Percentiles rank a stretch among this genome's conserved stretches.
These are phyloP conservation scores for Aurifilum marmelostoma DNA, from an alignment of 2,329 filamentous ascomycete genomes.

Conservation along the genomic window DNA sequence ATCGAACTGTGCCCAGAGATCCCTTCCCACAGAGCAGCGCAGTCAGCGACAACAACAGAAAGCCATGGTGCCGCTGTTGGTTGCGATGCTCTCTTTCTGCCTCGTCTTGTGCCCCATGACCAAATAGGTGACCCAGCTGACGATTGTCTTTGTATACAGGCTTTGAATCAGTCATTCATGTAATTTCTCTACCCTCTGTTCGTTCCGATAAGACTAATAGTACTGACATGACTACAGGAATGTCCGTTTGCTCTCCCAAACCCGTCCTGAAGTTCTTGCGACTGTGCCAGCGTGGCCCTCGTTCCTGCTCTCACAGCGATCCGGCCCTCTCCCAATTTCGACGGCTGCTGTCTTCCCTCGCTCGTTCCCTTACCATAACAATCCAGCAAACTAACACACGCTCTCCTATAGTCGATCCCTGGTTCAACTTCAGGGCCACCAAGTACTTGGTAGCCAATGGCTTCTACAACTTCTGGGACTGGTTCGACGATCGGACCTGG, in stretches of 20 bases:
- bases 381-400: slow-evolving; percentile 34
- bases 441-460: slow-evolving; percentile 97
- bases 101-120: not conserved
- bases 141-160: slow-evolving; percentile 51
- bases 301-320: not conserved
- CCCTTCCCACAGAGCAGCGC: not conserved
- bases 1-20: not conserved
- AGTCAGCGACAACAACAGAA: not conserved
- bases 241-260: not conserved
- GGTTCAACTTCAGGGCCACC: slow-evolving; percentile 99
- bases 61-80: not conserved
- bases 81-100: not conserved
- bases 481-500: slow-evolving; percentile 99
- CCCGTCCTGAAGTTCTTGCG: not conserved
- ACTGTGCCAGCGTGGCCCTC: not conserved
- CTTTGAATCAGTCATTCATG: slow-evolving; percentile 99
- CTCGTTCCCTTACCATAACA: not conserved
- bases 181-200: slow-evolving; percentile 51
- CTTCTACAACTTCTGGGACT: slow-evolving; percentile 99
- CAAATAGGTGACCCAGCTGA: slow-evolving; percentile 37
- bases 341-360: slow-evolving; percentile 50
- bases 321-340: not conserved
- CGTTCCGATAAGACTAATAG: too few relatives aligned
- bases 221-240: not conserved
- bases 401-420: slow-evolving; percentile 72